Evolutionary conservation across 2,329 filamentous ascomycete genomes (phyloP).

Genomic region (Venturia carpophila): DNA sequence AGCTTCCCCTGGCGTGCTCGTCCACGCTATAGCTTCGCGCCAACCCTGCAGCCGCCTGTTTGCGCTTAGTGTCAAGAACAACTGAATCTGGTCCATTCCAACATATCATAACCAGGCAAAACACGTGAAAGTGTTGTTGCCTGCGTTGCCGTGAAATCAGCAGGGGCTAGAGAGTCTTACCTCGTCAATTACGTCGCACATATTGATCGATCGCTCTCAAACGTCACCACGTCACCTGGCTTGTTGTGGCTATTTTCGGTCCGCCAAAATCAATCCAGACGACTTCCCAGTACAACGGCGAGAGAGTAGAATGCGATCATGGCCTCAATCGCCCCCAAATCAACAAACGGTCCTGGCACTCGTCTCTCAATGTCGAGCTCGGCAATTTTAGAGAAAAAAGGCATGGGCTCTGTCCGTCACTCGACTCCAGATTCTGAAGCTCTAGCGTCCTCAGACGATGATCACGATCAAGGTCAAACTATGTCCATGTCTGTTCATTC

Average conservation of each 20-base stretch:
- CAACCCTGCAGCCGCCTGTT: background rate
- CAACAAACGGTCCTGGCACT: background rate
- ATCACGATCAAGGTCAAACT: slow-evolving; percentile 17
- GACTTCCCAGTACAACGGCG: background rate
- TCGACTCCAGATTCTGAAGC: slow-evolving; percentile 21
- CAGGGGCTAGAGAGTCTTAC: background rate
- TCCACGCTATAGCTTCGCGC: background rate
- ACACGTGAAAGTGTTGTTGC: background rate
- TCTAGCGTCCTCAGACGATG: slow-evolving; percentile 19
- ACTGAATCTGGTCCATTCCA: background rate
- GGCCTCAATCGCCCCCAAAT: slow-evolving; percentile 2
- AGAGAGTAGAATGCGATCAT: background rate
- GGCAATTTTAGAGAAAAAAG: slow-evolving; percentile 18
- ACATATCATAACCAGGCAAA: background rate
- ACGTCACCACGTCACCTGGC: background rate
- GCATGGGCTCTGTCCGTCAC: slow-evolving; percentile 14
- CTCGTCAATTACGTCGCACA: background rate
- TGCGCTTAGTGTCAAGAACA: background rate
- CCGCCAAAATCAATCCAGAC: background rate
- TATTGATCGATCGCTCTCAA: background rate
- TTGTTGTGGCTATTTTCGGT: background rate
- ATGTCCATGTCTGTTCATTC: slow-evolving; percentile 19
- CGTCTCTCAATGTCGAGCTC: slow-evolving; percentile 10
- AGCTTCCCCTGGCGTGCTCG: background rate
- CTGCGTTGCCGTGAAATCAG: background rate